Evolutionary conservation across 2,329 filamentous ascomycete genomes (phyloP).

Genomic region (Camillea tinctor): DNA sequence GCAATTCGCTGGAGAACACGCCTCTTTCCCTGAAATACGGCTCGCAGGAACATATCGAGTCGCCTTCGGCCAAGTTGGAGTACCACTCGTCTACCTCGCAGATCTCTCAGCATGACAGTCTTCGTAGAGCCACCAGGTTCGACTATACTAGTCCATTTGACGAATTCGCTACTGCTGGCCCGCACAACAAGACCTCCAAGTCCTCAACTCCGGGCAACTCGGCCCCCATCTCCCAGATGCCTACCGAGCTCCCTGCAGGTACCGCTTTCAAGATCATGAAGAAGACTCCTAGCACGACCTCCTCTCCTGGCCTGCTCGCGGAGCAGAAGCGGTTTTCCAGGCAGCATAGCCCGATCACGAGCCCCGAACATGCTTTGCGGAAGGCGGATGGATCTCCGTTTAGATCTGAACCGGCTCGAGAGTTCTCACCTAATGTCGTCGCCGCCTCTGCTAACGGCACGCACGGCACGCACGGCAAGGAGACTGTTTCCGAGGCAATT

Average conservation of each 20-base stretch:
- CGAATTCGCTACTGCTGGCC: conserved; percentile 40
- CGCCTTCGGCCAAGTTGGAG: conserved; percentile 27
- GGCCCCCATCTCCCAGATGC: conserved; percentile 24
- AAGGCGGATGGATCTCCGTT: conserved; percentile 33
- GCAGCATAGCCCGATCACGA: conserved; percentile 44
- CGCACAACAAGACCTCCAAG: conserved; percentile 43
- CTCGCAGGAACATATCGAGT: conserved; percentile 19
- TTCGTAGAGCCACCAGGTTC: conserved; percentile 31
- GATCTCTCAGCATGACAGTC: conserved; percentile 24
- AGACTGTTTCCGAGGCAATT: conserved; percentile 71
- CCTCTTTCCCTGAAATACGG: conserved; percentile 27
- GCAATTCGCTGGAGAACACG: conserved; percentile 25
- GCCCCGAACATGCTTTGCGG: conserved; percentile 41
- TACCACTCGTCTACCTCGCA: conserved; percentile 30
- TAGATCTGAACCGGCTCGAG: conserved; percentile 19
- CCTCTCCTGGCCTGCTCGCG: conserved; percentile 39
- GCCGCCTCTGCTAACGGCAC: conserved; percentile 6
- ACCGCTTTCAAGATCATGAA: conserved; percentile 50
- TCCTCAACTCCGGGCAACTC: conserved; percentile 34
- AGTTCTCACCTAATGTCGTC: conserved; percentile 7
- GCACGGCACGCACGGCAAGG: conserved; percentile 40
- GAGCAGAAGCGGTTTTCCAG: conserved; percentile 41
- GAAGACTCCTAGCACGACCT: conserved; percentile 42
- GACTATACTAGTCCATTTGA: conserved; percentile 42
- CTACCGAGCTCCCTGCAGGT: conserved; percentile 31